Evolutionary conservation across 169 alveolate genomes (phyloP), one percentile per base, ranked within the genome.

Genomic region (Plasmodium gonderi): DNA sequence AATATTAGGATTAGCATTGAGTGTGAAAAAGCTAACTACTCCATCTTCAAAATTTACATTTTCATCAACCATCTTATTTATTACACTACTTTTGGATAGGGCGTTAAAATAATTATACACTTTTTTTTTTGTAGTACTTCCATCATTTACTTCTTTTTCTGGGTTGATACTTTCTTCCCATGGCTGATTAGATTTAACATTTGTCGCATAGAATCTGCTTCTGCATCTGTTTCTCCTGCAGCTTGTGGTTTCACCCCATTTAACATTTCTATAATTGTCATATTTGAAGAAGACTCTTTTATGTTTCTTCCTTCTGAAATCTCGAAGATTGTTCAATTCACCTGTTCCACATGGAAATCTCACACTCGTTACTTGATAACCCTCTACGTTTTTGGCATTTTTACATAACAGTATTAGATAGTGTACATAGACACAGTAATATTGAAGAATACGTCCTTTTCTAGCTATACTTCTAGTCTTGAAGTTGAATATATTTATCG

Each of bases 41-140:
- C 93, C 93, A 76, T 87, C 93, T 14, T 87, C 79, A 76, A 87
- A 87, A 77, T 87, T 87, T 38, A 87, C 93, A 76, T 87, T 51
- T 29, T 36, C 90, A 4, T 87, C 89, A 1, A 87, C 79, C 33
- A 23, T 54, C 67, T 87, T 87, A 23, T 54, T 87, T 60, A 87
- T 20, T 44, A 54, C 69, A 76, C 79, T 29, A 67, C 54, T 87
- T 6, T n/a, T 9, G 42, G 76, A 75, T 44, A 87, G 68, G 23
- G 79, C 6, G 38, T 87, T 74, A 47, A 76, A 87, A 31, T 87
- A 87, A 36, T 3, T 87, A 45, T 76, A 68, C 3, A 23, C 23
- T 49, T 64, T 74, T 54, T 31, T 76, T 75, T 40, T 8, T n/a
- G 29, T 0, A 26, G 20, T 23, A 9, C 23, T 80, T 65, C 33